phyloP scores from a whole-genome alignment of 2,329 filamentous ascomycete species.

The Proliferodiscus dingleyae region DNA sequence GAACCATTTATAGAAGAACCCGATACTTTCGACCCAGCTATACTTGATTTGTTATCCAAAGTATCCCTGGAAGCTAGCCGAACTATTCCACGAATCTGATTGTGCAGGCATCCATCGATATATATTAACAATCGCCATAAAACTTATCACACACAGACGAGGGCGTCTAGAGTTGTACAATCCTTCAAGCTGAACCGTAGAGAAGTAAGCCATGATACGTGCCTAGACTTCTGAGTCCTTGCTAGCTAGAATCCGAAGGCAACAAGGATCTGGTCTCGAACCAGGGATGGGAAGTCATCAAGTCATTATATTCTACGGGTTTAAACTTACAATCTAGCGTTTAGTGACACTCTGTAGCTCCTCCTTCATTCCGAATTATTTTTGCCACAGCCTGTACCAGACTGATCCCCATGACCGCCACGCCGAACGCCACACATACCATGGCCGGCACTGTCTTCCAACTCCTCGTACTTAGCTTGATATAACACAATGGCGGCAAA shows the following conservation, averaged over 20 bases:
- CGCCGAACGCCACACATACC: conserved; percentile 72
- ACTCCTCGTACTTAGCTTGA: conserved; percentile 78
- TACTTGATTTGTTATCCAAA: no score
- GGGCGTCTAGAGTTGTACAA: no score
- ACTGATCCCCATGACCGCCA: conserved; percentile 74
- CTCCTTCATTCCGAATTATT: conserved; percentile 41
- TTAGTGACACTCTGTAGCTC: conserved; percentile 22
- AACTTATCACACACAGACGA: no score
- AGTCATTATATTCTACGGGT: conserved; percentile 12
- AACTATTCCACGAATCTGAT: no score
- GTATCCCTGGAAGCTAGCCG: no score
- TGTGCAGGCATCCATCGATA: no score
- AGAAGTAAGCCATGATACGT: no score
- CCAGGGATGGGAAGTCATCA: neutral
- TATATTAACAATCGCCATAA: no score
- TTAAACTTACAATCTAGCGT: neutral
- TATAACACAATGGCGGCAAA: conserved; percentile 87
- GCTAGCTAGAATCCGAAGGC: no score
- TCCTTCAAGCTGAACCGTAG: no score
- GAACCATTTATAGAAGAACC: no score
- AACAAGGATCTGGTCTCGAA: neutral
- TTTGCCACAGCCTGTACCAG: conserved; percentile 68
- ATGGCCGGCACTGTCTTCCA: conserved; percentile 70
- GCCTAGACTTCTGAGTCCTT: neutral
- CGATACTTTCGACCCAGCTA: no score